These are phyloP conservation scores for Ustilago shanxiensis DNA, from an alignment of 1,284 basidiomycete species.

Conservation along the genomic window DNA sequence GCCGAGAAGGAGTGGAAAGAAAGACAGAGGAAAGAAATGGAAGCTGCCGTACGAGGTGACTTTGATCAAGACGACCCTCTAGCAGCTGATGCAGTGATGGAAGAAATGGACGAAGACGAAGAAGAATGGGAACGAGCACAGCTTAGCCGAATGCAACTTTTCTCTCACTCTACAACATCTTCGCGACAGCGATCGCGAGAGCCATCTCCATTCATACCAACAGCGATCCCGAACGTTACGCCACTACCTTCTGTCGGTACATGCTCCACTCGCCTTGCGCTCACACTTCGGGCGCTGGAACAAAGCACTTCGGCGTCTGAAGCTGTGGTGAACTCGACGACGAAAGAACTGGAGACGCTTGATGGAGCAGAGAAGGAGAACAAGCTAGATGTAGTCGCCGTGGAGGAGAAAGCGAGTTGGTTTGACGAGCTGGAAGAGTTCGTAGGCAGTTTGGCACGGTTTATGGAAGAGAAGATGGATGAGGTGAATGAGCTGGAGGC, in stretches of 20 bases:
- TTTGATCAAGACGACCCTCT: constrained; percentile 73
- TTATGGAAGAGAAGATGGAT: constrained; percentile 60
- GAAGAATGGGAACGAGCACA: constrained; percentile 71
- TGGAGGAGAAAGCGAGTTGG: constrained; percentile 61
- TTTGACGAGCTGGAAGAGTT: constrained; percentile 63
- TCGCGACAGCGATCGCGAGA: constrained; percentile 27
- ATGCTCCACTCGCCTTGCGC: constrained; percentile 48
- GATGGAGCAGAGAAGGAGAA: constrained; percentile 51
- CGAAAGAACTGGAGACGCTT: constrained; percentile 34
- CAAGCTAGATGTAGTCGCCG: constrained; percentile 46
- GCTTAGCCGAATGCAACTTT: constrained; percentile 45
- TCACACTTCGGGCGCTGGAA: constrained; percentile 40
- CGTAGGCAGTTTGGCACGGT: constrained; percentile 54
- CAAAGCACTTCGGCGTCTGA: constrained; percentile 38
- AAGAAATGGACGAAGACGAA: constrained; percentile 81
- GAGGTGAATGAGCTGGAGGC: constrained; percentile 57
- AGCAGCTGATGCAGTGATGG: constrained; percentile 60
- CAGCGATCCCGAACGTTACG: constrained; percentile 49
- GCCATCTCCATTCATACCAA: constrained; percentile 49
- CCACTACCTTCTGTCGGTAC: constrained; percentile 58
- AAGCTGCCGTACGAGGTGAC: constrained; percentile 40
- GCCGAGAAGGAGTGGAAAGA: constrained; percentile 42
- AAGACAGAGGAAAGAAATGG: constrained; percentile 48
- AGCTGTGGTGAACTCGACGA: constrained; percentile 27
- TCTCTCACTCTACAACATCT: background rate